A percentile compares a stretch with the other conserved stretches of the same genome.
phyloP scores from a whole-genome alignment of 306 rosid genomes.

The Vicia villosa region DNA sequence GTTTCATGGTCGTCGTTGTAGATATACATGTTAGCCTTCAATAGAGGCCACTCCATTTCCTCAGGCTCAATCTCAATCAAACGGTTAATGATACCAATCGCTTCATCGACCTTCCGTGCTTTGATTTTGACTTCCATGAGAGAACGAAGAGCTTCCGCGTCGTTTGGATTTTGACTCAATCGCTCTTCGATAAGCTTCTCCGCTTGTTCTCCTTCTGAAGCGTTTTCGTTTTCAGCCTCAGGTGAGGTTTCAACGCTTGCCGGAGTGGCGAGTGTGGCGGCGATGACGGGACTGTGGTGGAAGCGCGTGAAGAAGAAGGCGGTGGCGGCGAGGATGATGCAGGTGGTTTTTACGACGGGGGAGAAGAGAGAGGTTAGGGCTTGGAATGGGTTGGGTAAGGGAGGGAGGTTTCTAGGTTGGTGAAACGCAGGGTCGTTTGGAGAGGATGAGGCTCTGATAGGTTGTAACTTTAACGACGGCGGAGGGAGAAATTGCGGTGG shows the following conservation, averaged over 20 bases:
- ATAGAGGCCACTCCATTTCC: conserved; percentile 75
- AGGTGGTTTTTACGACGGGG: conserved; percentile 51
- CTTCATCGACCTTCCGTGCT: conserved; percentile 60
- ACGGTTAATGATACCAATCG: conserved; percentile 62
- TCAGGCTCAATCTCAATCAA: conserved; percentile 71
- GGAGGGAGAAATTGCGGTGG: conserved; percentile 34
- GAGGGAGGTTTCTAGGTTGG: too few species aligned
- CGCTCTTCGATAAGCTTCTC: conserved; percentile 54
- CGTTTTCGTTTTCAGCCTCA: conserved; percentile 17
- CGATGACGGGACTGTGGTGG: conserved; percentile 56
- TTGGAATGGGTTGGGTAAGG: conserved; percentile 41
- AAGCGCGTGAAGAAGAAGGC: conserved; percentile 72
- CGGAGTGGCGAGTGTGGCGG: conserved; percentile 52
- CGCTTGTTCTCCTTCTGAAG: conserved; percentile 49
- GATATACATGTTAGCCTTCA: conserved; percentile 74
- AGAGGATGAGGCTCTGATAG: conserved; percentile 43
- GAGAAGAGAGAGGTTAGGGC: conserved; percentile 51
- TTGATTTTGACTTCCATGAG: conserved; percentile 71
- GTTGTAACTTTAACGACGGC: conserved; percentile 35
- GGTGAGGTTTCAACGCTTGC: conserved; percentile 44
- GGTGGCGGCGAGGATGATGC: conserved; percentile 67
- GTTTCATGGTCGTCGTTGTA: conserved; percentile 50
- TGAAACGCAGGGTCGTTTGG: conserved; percentile 33
- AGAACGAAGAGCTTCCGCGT: conserved; percentile 64
- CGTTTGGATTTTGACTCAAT: conserved; percentile 47